Evolutionary conservation across 495 filamentous ascomycete species (phyloP).

Genomic region (Penicillium tannophilum): DNA sequence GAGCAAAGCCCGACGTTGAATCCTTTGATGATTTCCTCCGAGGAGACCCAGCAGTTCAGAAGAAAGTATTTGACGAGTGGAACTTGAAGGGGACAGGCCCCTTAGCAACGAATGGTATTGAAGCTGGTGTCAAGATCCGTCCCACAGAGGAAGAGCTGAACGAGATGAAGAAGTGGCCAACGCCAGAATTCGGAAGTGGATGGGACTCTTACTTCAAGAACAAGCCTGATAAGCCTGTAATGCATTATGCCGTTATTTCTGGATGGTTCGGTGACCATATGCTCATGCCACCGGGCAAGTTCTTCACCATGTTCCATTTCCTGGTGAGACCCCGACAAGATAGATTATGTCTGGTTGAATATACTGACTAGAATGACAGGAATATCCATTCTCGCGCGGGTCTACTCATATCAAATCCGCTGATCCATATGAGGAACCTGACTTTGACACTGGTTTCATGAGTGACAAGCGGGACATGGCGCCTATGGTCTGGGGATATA

Average conservation of each 20-base stretch:
- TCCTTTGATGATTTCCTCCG: constrained; percentile 81
- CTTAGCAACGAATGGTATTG: constrained; percentile 81
- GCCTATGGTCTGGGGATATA: constrained; percentile 84
- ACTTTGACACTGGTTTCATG: constrained; percentile 87
- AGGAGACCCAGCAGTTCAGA: constrained; percentile 70
- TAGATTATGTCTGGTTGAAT: background rate
- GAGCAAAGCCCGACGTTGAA: constrained; percentile 77
- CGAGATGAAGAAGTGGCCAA: constrained; percentile 66
- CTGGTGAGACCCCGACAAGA: constrained; percentile 39
- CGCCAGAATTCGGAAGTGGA: constrained; percentile 63
- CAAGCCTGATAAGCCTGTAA: constrained; percentile 84
- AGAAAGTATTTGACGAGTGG: constrained; percentile 73
- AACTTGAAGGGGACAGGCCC: constrained; percentile 77
- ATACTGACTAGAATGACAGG: constrained; percentile 17
- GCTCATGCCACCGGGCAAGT: constrained; percentile 74
- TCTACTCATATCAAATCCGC: constrained; percentile 70
- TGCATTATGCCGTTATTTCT: constrained; percentile 75
- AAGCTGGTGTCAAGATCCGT: constrained; percentile 79
- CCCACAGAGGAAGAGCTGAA: constrained; percentile 70
- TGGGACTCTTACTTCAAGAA: constrained; percentile 85
- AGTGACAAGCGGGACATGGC: constrained; percentile 83
- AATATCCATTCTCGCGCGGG: constrained; percentile 81
- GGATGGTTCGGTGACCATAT: constrained; percentile 65
- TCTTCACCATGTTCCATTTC: constrained; percentile 90
- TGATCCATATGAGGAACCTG: constrained; percentile 71